Percentiles rank a stretch among this genome's conserved stretches.
Conservation (phyloP, 2,329 filamentous ascomycete genomes). For the Didymella sp. region DNA sequence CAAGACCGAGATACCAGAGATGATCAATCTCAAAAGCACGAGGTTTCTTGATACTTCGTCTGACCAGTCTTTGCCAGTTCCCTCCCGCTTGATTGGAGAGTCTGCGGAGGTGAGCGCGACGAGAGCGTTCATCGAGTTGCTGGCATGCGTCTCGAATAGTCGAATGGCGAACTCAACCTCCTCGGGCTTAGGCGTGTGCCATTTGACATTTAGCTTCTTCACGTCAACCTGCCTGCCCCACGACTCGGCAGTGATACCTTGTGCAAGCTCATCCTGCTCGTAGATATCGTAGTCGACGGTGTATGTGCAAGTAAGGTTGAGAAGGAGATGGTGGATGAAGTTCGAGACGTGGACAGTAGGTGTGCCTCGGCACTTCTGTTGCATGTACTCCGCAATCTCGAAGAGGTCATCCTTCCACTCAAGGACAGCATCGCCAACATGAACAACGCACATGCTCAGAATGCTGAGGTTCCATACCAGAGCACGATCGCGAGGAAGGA, state of each 20-base stretch:
- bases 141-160: slow-evolving; percentile 84
- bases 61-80: slow-evolving; percentile 98
- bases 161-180: slow-evolving; percentile 91
- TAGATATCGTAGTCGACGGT: slow-evolving; percentile 88
- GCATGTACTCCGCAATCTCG: slow-evolving; percentile 93
- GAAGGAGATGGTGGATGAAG: slow-evolving; percentile 92
- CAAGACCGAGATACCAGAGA: slow-evolving; percentile 86
- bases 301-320: slow-evolving; percentile 94
- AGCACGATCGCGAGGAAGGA: slow-evolving; percentile 88
- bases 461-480: slow-evolving; percentile 97
- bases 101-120: slow-evolving; percentile 80
- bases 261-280: slow-evolving; percentile 74
- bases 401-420: slow-evolving; percentile 89
- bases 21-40: slow-evolving; percentile 83
- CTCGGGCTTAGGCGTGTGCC: slow-evolving; percentile 82
- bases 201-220: slow-evolving; percentile 79
- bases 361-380: slow-evolving; percentile 90
- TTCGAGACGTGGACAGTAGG: slow-evolving; percentile 97
- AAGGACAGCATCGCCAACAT: slow-evolving; percentile 88
- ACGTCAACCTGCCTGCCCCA: slow-evolving; percentile 85
- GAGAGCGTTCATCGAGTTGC: slow-evolving; percentile 76
- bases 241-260: slow-evolving; percentile 76
- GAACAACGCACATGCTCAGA: slow-evolving; percentile 96
- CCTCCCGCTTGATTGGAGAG: slow-evolving; percentile 84
- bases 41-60: slow-evolving; percentile 93